Percentiles rank a stretch among this genome's conserved stretches.
Evolutionary conservation across 805 yeast species (phyloP).

Genomic region (Candida tibetensis): DNA sequence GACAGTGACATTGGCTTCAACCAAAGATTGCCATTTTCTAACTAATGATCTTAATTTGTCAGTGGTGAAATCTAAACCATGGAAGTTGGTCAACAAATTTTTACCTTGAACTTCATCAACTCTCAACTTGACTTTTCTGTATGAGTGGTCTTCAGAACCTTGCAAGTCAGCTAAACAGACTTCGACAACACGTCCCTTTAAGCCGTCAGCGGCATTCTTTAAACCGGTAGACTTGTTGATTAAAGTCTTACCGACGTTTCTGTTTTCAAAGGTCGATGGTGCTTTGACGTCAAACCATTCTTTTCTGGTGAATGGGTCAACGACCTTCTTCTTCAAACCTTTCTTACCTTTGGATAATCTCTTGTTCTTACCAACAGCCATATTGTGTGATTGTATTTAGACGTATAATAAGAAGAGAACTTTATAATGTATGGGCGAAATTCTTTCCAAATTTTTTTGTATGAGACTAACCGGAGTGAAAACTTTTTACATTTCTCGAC

Average conservation of each 20-base stretch:
- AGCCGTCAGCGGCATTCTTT: conserved; percentile 95
- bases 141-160: conserved; percentile 98
- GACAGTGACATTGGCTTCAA: conserved; percentile 97
- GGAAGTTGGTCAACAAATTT: conserved; percentile 98
- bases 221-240: conserved; percentile 98
- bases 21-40: conserved; percentile 98
- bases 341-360: conserved; percentile 88
- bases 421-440: background rate
- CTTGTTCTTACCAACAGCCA: conserved; percentile 69
- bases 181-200: conserved; percentile 97
- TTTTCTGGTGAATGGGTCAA: conserved; percentile 99
- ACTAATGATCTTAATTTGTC: conserved; percentile 97
- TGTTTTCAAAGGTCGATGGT: conserved; percentile 97
- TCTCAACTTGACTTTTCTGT: conserved; percentile 96
- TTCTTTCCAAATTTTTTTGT: background rate
- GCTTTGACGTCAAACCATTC: conserved; percentile 99
- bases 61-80: conserved; percentile 97
- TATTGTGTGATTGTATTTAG: conserved; percentile 7
- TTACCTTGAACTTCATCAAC: conserved; percentile 99
- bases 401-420: background rate
- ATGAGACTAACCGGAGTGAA: conserved; percentile 2
- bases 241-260: conserved; percentile 97
- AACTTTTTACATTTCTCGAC: background rate
- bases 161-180: conserved; percentile 95
- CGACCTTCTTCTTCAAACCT: conserved; percentile 98